Conservation (phyloP, 768 basidiomycete species). For the Pulveroboletus sp. region DNA sequence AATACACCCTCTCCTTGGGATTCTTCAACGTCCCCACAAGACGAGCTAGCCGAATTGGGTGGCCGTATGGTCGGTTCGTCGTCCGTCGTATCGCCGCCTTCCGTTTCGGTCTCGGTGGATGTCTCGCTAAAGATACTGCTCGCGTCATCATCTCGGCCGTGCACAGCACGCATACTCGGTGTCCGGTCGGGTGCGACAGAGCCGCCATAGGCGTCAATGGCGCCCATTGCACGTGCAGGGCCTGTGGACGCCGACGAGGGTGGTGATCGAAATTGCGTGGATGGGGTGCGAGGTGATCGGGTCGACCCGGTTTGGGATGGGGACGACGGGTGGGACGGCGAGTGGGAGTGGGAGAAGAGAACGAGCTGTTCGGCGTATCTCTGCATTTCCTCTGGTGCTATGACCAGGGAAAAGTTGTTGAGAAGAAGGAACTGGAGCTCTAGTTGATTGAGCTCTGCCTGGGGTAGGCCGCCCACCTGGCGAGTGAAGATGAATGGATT, state of each 20-base stretch:
- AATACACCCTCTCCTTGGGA: conserved; percentile 29
- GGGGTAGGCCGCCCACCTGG: conserved; percentile 93
- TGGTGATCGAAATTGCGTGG: conserved; percentile 16
- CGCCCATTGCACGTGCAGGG: conserved; percentile 48
- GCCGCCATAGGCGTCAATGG: conserved; percentile 50
- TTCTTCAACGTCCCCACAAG: conserved; percentile 36
- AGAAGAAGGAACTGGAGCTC: conserved; percentile 96
- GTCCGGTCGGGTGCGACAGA: conserved; percentile 33
- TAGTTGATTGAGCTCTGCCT: conserved; percentile 89
- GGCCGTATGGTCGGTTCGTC: conserved; percentile 81
- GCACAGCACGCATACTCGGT: conserved; percentile 22
- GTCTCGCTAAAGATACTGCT: conserved; percentile 36
- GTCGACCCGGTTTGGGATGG: conserved; percentile 19
- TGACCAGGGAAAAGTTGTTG: conserved; percentile 90
- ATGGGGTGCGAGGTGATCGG: conserved; percentile 18
- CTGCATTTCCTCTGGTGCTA: conserved; percentile 89
- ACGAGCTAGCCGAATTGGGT: conserved; percentile 36
- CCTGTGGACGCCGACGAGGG: conserved; percentile 21
- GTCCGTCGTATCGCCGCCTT: conserved; percentile 60
- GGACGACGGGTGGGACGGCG: conserved; percentile 29
- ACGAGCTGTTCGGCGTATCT: conserved; percentile 89
- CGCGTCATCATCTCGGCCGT: conserved; percentile 27
- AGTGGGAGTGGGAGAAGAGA: conserved; percentile 52
- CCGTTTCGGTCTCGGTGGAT: conserved; percentile 47
- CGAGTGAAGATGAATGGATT: conserved; percentile 1